Percentiles rank a stretch among this genome's conserved stretches.
phyloP scores from a whole-genome alignment of 805 yeast genomes.

The Danielia reshetovae region DNA sequence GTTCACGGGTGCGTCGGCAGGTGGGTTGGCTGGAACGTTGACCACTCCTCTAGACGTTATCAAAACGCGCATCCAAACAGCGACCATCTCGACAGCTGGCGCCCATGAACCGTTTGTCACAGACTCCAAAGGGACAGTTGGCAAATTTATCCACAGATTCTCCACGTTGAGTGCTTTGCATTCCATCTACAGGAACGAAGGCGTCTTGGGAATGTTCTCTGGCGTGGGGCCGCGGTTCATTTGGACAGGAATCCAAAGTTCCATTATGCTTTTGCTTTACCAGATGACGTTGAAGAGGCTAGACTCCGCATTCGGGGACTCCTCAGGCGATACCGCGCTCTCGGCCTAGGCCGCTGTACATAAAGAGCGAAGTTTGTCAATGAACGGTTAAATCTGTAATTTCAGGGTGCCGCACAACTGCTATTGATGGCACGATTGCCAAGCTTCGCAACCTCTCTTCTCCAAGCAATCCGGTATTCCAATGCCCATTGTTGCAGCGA shows the following conservation, averaged over 20 bases:
- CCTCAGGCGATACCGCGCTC: neutral
- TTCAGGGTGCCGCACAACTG: no score
- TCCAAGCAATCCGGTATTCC: no score
- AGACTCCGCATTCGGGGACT: slow-evolving; percentile 21
- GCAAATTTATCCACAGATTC: slow-evolving; percentile 13
- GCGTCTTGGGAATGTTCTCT: slow-evolving; percentile 73
- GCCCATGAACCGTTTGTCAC: slow-evolving; percentile 14
- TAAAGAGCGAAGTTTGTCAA: no score
- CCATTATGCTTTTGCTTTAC: slow-evolving; percentile 86
- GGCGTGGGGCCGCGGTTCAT: slow-evolving; percentile 97
- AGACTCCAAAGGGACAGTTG: neutral
- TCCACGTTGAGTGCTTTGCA: slow-evolving; percentile 31
- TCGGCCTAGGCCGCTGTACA: no score
- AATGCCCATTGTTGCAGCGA: no score
- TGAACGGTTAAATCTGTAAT: no score
- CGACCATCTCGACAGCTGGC: slow-evolving; percentile 35
- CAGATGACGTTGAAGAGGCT: slow-evolving; percentile 67
- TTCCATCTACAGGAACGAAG: slow-evolving; percentile 64
- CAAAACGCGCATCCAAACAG: slow-evolving; percentile 91
- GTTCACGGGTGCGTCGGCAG: slow-evolving; percentile 91
- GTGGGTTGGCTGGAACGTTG: slow-evolving; percentile 83
- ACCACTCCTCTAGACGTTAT: slow-evolving; percentile 93
- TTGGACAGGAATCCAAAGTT: slow-evolving; percentile 95
- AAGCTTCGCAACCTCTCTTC: no score
- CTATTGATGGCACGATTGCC: no score